Evolutionary conservation across 495 filamentous ascomycete genomes (phyloP).

Genomic region (Alectoria sarmentosa): DNA sequence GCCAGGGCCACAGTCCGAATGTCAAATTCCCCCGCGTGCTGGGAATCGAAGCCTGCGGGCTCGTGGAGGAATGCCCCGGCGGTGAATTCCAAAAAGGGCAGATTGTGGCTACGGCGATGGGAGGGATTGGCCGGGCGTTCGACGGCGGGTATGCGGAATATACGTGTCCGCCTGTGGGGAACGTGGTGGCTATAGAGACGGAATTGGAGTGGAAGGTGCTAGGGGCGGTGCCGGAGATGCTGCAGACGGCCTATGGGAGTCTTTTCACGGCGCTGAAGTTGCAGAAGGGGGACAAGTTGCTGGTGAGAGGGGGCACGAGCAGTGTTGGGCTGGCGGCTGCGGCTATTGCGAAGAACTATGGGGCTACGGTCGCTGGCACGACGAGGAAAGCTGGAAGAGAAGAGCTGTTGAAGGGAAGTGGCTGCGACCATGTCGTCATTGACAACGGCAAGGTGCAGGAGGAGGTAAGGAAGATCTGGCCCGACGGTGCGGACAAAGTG

Average conservation of each 20-base stretch:
- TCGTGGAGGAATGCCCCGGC: constrained; percentile 36
- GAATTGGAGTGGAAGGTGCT: constrained; percentile 37
- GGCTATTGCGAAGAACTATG: constrained; percentile 40
- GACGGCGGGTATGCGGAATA: constrained; percentile 52
- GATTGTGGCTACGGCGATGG: constrained; percentile 46
- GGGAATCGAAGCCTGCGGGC: constrained; percentile 47
- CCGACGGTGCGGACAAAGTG: constrained; percentile 41
- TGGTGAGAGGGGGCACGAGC: constrained; percentile 47
- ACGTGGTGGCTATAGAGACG: constrained; percentile 38
- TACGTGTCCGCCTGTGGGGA: constrained; percentile 37
- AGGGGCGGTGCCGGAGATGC: constrained; percentile 48
- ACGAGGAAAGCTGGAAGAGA: constrained; percentile 35
- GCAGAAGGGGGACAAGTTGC: constrained; percentile 36
- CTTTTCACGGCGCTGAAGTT: constrained; percentile 36
- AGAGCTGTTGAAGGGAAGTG: constrained; percentile 34
- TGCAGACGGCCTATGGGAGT: constrained; percentile 48
- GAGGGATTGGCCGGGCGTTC: constrained; percentile 44
- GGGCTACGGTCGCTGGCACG: constrained; percentile 32
- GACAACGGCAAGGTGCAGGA: constrained; percentile 36
- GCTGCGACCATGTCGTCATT: constrained; percentile 37
- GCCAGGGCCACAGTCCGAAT: constrained; percentile 41
- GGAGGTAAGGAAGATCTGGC: constrained; percentile 30
- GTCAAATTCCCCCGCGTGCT: constrained; percentile 43
- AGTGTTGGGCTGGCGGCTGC: constrained; percentile 43
- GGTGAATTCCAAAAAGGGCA: constrained; percentile 36